These are phyloP conservation scores for Mangifera indica DNA, from an alignment of 345 rosid genomes.

Conservation along the genomic window DNA sequence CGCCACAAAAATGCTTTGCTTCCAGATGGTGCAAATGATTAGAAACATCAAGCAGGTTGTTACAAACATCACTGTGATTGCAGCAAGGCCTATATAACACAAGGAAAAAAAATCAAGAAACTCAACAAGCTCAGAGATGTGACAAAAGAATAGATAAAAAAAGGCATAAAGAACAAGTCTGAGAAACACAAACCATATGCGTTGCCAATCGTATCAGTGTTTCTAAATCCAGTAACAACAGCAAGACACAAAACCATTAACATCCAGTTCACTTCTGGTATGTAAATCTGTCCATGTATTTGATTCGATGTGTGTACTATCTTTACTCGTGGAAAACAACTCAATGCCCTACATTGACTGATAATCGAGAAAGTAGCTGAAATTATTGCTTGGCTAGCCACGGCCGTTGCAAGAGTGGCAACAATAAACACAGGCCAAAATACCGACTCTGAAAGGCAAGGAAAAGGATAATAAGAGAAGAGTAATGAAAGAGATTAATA, in stretches of 20 bases:
- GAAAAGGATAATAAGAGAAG: not conserved
- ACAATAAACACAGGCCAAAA: constrained; percentile 36
- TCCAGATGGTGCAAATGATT: constrained; percentile 28
- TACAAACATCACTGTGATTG: constrained; percentile 34
- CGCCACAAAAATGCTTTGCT: constrained; percentile 19
- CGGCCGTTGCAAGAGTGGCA: constrained; percentile 31
- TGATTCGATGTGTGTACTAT: constrained; percentile 31
- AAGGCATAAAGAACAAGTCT: not conserved
- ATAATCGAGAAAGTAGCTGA: constrained; percentile 32
- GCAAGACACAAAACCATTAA: constrained; percentile 31
- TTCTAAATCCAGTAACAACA: constrained; percentile 27
- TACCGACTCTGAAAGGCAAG: constrained; percentile 16
- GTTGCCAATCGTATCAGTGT: constrained; percentile 30
- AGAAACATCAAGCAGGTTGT: constrained; percentile 38
- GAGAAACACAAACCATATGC: constrained; percentile 22
- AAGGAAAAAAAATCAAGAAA: constrained; percentile 3
- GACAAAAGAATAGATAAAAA: not conserved
- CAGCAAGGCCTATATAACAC: constrained; percentile 33
- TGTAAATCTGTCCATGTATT: constrained; percentile 37
- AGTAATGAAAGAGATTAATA: not conserved
- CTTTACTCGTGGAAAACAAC: constrained; percentile 32
- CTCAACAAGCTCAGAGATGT: not conserved
- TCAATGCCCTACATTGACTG: constrained; percentile 33
- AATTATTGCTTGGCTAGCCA: constrained; percentile 38
- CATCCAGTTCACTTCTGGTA: constrained; percentile 38